phyloP scores from a whole-genome alignment of 495 filamentous ascomycete genomes.

The Hyaloscypha variabilis region DNA sequence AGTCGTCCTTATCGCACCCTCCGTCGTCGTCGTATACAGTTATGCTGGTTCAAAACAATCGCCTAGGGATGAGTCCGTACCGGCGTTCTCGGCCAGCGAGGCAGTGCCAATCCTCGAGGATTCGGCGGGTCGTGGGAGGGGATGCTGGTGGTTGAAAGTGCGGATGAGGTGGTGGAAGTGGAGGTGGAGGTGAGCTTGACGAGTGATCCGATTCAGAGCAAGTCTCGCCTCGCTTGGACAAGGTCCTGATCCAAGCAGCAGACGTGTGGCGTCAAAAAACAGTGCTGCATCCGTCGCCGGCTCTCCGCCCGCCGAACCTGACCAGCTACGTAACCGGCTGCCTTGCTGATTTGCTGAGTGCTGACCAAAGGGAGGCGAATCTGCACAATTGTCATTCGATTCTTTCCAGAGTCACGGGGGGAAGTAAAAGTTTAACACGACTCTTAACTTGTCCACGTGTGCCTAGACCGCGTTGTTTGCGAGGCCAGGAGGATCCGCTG shows the following conservation, averaged over 20 bases:
- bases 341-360: not conserved
- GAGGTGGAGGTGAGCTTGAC: not conserved
- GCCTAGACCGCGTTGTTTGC: slow-evolving; percentile 1
- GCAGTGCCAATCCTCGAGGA: not conserved
- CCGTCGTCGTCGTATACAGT: not conserved
- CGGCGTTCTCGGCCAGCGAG: slow-evolving; percentile 29
- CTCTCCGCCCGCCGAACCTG: not conserved
- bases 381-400: not conserved
- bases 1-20: slow-evolving; percentile 18
- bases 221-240: not conserved
- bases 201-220: slow-evolving; percentile 8
- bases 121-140: not conserved
- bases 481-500: not conserved
- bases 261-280: slow-evolving; percentile 1
- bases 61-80: slow-evolving; percentile 1
- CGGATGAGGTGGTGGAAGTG: not conserved
- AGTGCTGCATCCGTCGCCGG: not conserved
- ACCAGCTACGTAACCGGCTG: not conserved
- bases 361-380: not conserved
- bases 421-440: not conserved
- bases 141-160: slow-evolving; percentile 1
- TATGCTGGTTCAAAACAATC: not conserved
- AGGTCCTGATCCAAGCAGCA: not conserved
- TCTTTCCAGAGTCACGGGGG: not conserved
- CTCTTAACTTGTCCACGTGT: not conserved